These are phyloP conservation scores for Setaria viridis DNA, from an alignment of 202 grass and related monocot genomes.

Conservation along the genomic window DNA sequence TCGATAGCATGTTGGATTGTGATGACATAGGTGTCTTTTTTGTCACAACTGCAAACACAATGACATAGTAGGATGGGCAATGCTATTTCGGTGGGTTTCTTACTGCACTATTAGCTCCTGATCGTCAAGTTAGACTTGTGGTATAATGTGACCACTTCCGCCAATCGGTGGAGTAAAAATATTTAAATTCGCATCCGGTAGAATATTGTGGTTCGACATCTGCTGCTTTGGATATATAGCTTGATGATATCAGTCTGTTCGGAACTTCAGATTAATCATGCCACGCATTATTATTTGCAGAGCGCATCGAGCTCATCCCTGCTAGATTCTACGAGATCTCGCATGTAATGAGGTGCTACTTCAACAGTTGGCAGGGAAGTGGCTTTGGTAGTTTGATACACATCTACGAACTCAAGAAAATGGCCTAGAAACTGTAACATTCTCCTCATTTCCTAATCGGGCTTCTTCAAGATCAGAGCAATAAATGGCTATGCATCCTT, in stretches of 20 bases:
- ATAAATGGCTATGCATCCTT: slow-evolving; percentile 24
- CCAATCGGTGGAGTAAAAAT: background rate
- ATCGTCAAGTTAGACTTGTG: background rate
- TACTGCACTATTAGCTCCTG: background rate
- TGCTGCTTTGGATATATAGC: background rate
- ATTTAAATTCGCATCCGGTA: background rate
- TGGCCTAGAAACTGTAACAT: background rate
- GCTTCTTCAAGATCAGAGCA: slow-evolving; percentile 15
- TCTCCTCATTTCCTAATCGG: background rate
- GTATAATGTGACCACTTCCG: background rate
- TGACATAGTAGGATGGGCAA: background rate
- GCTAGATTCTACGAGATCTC: slow-evolving; percentile 46
- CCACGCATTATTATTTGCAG: slow-evolving; percentile 30
- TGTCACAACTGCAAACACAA: background rate
- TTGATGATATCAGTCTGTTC: background rate
- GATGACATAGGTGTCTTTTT: background rate
- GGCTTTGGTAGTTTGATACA: background rate
- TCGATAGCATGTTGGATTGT: background rate
- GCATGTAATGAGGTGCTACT: slow-evolving; percentile 36
- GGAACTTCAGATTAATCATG: slow-evolving; percentile 20
- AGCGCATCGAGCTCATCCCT: slow-evolving; percentile 9
- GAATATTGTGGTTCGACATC: background rate
- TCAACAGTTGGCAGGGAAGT: background rate
- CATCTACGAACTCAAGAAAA: background rate
- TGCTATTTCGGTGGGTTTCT: background rate